Evolutionary conservation across 495 filamentous ascomycete species (phyloP).

Genomic region (Trichoderma reesei): DNA sequence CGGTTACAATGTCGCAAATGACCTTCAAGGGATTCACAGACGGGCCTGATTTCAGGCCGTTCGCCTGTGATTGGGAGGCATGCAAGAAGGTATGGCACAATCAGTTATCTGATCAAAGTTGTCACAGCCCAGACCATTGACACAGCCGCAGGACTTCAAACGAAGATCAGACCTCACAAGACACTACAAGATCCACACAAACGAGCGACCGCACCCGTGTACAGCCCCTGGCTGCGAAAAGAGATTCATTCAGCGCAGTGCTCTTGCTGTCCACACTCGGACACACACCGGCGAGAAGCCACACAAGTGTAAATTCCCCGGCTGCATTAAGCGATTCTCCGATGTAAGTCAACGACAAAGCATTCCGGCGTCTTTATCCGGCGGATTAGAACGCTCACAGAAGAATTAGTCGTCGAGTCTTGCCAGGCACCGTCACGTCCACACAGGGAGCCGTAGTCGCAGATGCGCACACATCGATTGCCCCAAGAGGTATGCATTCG

Average conservation of each 20-base stretch:
- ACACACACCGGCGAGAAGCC: conserved; percentile 72
- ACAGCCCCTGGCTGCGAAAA: conserved; percentile 62
- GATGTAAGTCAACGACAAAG: conserved; percentile 50
- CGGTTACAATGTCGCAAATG: not conserved
- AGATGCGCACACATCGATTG: conserved; percentile 71
- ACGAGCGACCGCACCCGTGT: conserved; percentile 76
- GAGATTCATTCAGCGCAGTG: conserved; percentile 85
- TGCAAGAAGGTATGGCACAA: conserved; percentile 40
- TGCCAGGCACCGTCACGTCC: conserved; percentile 76
- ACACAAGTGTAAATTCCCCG: conserved; percentile 67
- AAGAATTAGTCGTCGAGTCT: conserved; percentile 67
- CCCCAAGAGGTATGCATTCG: conserved; percentile 56
- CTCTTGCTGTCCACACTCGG: conserved; percentile 74
- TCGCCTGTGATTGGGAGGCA: conserved; percentile 41
- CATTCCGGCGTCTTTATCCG: not conserved
- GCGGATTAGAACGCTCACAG: conserved; percentile 27
- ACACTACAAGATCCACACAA: conserved; percentile 85
- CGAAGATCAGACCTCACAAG: conserved; percentile 84
- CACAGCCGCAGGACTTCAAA: conserved; percentile 65
- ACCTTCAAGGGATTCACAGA: not conserved
- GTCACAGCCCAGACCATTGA: not conserved
- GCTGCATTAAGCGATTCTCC: conserved; percentile 79
- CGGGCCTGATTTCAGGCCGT: conserved; percentile 14
- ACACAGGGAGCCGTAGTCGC: conserved; percentile 80
- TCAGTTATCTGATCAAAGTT: not conserved